Base-by-base conservation (phyloP, 441 rosid species). In the Metrosideros polymorpha region DNA sequence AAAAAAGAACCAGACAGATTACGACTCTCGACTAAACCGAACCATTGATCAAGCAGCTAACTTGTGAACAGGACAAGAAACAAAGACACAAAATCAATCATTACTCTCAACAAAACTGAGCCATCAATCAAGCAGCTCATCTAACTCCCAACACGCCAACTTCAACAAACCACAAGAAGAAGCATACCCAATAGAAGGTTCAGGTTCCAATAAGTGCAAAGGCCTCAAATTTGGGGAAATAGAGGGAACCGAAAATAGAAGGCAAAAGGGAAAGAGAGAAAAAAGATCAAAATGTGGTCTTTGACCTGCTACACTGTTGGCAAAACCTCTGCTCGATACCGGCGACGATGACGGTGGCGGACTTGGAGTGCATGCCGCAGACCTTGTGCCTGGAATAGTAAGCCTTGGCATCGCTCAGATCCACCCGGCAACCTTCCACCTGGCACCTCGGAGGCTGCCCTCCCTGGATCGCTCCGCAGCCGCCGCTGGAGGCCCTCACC, bases 221-320 rank as follows among this genome's bases (percentile, higher is more conserved):
- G 79, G 35, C 47, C 79, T 71, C n/a, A 71, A 71, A 71, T 71
- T 71, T 39, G 45, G 55, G 54, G 84, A 54, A 61, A 42, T 25
- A 43, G 24, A 53, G 49, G 35, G 19, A 9, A 45, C 27, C 79
- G 27, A 39, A 19, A 57, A 35, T 53, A 42, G n/a, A 30, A 85
- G 35, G 14, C 32, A 39, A 30, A 55, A 43, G 59, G 71, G 52
- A 18, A n/a, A 27, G 27, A 29, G 51, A 49, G 45, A 35, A 59
- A 88, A 19, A 51, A 51, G 32, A 30, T 32, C 57, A 52, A 83
- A 55, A 54, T 24, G 12, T 22, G 42, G 43, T 25, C 15, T 82
- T 89, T 56, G 89, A 98, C 99, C 99, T 95, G 95, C 99, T 96
- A 86, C 99, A 98, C 93, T 98, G 99, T 85, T 98, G 99, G 89